Base-by-base conservation (phyloP, 139 green algal species). In the Microglena sp. region DNA sequence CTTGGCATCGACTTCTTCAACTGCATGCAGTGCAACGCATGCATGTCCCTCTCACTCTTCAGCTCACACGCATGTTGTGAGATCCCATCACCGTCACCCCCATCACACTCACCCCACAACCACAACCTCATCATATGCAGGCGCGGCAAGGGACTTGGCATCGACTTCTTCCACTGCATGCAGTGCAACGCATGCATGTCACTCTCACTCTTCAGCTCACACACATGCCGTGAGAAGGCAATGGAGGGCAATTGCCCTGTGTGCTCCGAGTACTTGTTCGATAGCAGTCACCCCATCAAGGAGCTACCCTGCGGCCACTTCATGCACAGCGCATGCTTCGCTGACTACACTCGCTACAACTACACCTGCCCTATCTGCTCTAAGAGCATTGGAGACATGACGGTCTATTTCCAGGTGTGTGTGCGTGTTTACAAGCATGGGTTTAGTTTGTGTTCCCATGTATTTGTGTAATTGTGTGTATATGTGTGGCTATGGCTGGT, bases 121-220 rank as follows among this genome's bases (percentile, higher is more conserved):
- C 28, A 5, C 8, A 6, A 36, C 5, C 35, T 67, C 24, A 15
- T 60, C 26, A 8, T 33, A 27, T 45, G 31, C 67, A 75, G 83
- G 56, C 71, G 74, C 5, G 79, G 79, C 6, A 60, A 67, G 6
- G 73, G 78, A 0, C 82, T 97, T 46, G 91, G 91, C 30, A 77
- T 95, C 2, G 92, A 98, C 74, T 92, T 89, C 67, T 96, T 93
- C 80, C 92, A 98, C 82, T 98, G 92, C 88, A 98, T 98, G 92
- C 79, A 84, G 54, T 98, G 92, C 86, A 98, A 98, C 73, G 73
- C 86, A 15, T 99, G 94, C 88, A 97, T 98, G 90, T 83, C 72
- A 66, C 77, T 97, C 35, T 73, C 75, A 30, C 75, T 96, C 6
- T 93, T 92, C 74, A 77, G 82, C 30, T 72, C 67, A 30, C 94